phyloP scores from a whole-genome alignment of 768 basidiomycete genomes.

The Albatrellus ellisii region DNA sequence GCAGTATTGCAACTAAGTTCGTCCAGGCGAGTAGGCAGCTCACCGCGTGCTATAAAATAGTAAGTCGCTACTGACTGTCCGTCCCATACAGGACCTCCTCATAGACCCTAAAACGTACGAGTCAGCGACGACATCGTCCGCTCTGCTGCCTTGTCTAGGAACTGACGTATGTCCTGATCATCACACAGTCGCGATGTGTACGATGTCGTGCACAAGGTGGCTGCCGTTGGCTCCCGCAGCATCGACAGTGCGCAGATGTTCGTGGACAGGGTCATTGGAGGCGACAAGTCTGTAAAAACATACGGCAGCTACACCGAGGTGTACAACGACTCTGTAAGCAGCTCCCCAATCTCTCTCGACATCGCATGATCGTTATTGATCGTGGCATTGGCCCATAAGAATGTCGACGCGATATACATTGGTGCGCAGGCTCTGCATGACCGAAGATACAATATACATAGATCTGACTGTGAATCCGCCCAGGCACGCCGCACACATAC shows the following conservation, averaged over 20 bases:
- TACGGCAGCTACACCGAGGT: constrained; percentile 58
- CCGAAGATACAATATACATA: background rate
- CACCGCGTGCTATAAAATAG: background rate
- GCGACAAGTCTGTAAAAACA: constrained; percentile 43
- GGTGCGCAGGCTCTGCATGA: constrained; percentile 23
- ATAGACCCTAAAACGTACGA: constrained; percentile 64
- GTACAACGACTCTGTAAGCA: constrained; percentile 2
- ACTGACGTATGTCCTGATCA: background rate
- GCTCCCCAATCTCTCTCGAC: too few relatives aligned
- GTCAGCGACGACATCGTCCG: constrained; percentile 12
- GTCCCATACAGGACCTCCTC: constrained; percentile 45
- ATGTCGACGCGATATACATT: constrained; percentile 70
- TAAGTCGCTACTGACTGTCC: background rate
- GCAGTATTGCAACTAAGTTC: constrained; percentile 54
- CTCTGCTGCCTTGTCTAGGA: background rate
- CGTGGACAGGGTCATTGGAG: constrained; percentile 37
- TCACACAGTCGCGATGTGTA: constrained; percentile 43
- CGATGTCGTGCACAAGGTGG: constrained; percentile 56
- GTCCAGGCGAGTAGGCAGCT: constrained; percentile 35
- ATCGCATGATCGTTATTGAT: constrained; percentile 1
- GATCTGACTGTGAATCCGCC: background rate
- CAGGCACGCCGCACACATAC: constrained; percentile 74
- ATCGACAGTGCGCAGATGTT: constrained; percentile 59
- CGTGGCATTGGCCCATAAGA: constrained; percentile 16
- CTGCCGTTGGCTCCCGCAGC: constrained; percentile 68